phyloP scores from a whole-genome alignment of 495 filamentous ascomycete species.

The Podospora comata region DNA sequence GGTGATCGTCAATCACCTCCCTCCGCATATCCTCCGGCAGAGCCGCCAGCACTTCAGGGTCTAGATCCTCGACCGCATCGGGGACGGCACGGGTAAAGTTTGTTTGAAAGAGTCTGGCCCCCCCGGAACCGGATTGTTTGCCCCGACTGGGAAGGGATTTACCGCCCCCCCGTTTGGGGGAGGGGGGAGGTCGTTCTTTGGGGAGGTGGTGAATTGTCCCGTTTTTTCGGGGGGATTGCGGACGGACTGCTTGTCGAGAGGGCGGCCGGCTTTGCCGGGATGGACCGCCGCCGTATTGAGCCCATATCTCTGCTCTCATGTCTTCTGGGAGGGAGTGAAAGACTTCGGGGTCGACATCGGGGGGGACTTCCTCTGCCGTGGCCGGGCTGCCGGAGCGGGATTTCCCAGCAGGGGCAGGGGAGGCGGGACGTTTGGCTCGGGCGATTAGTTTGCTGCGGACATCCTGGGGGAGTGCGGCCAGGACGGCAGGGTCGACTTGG shows the following conservation, averaged over 20 bases:
- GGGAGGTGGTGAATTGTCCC: conserved; percentile 41
- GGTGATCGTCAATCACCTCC: conserved; percentile 73
- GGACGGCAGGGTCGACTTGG: conserved; percentile 68
- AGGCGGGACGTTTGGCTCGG: conserved; percentile 23
- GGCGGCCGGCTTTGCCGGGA: not conserved
- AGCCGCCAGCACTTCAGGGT: conserved; percentile 72
- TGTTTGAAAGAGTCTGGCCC: conserved; percentile 23
- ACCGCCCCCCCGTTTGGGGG: conserved; percentile 49
- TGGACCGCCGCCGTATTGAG: conserved; percentile 54
- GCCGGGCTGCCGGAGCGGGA: conserved; percentile 44
- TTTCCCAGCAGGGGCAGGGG: conserved; percentile 23
- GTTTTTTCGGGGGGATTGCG: conserved; percentile 58
- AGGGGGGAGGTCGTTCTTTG: conserved; percentile 53
- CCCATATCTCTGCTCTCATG: conserved; percentile 74
- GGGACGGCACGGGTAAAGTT: not conserved
- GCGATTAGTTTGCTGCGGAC: conserved; percentile 69
- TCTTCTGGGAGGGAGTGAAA: conserved; percentile 78
- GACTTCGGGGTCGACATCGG: conserved; percentile 67
- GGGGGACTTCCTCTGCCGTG: conserved; percentile 34
- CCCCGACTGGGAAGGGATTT: conserved; percentile 46
- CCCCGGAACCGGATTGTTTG: conserved; percentile 24
- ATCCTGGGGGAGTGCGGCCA: conserved; percentile 74
- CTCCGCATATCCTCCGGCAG: conserved; percentile 74
- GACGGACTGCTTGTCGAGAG: conserved; percentile 42
- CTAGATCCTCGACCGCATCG: conserved; percentile 45